These are phyloP conservation scores for Neurospora sp. DNA, from an alignment of 495 filamentous ascomycete genomes.

Conservation along the genomic window DNA sequence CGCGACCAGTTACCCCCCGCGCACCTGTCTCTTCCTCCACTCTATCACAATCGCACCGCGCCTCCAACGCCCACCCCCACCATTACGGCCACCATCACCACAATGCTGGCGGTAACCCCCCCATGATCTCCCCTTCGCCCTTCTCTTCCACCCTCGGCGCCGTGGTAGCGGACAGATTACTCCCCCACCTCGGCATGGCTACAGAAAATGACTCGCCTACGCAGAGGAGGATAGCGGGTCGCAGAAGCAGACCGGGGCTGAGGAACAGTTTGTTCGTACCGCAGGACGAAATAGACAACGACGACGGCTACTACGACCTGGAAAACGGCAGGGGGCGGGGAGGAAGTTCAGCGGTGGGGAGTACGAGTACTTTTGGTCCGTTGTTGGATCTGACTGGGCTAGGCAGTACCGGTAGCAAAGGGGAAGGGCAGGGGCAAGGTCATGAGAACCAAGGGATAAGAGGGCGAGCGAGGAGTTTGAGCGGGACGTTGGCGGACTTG, in stretches of 20 bases:
- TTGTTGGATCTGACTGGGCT: background rate
- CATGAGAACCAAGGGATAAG: slow-evolving; percentile 12
- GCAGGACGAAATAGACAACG: slow-evolving; percentile 19
- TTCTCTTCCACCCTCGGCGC: slow-evolving; percentile 38
- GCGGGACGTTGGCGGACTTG: slow-evolving; percentile 38
- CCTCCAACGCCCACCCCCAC: slow-evolving; percentile 22
- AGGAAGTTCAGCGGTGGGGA: slow-evolving; percentile 3
- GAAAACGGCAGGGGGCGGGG: slow-evolving; percentile 1
- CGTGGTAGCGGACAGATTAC: slow-evolving; percentile 34
- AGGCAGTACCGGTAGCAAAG: background rate
- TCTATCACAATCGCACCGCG: slow-evolving; percentile 1
- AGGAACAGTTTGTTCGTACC: slow-evolving; percentile 35
- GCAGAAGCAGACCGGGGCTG: slow-evolving; percentile 24
- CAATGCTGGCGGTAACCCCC: slow-evolving; percentile 2
- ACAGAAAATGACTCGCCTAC: background rate
- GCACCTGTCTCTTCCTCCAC: slow-evolving; percentile 4
- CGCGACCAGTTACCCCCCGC: slow-evolving; percentile 23
- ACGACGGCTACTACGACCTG: slow-evolving; percentile 1
- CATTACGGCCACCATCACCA: slow-evolving; percentile 17
- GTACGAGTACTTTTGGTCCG: slow-evolving; percentile 10
- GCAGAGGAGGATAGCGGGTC: slow-evolving; percentile 12
- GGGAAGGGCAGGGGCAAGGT: background rate
- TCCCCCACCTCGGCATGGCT: slow-evolving; percentile 21
- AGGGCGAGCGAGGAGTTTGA: slow-evolving; percentile 39
- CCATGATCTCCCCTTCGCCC: slow-evolving; percentile 37